phyloP scores from a whole-genome alignment of 2,329 filamentous ascomycete species.

The Fusarium sp. region DNA sequence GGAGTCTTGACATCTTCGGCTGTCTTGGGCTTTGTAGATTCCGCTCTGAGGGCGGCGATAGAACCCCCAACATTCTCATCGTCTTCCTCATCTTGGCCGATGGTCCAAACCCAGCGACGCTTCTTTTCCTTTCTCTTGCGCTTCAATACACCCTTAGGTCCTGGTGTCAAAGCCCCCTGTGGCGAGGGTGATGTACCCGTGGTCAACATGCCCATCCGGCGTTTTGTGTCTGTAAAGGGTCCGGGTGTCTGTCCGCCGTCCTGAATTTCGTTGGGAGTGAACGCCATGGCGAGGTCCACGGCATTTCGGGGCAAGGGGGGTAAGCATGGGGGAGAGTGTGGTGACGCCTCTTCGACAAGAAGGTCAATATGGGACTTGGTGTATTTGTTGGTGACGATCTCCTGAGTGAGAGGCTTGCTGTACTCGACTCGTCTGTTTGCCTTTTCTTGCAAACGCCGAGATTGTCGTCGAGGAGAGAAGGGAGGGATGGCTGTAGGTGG shows the following conservation, averaged over 20 bases:
- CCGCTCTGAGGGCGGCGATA: constrained; percentile 54
- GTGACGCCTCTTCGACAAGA: constrained; percentile 68
- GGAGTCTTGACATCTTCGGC: constrained; percentile 38
- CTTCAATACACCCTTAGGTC: constrained; percentile 62
- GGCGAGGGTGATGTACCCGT: background rate
- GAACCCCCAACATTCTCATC: constrained; percentile 58
- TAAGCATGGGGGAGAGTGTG: constrained; percentile 54
- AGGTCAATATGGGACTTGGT: constrained; percentile 73
- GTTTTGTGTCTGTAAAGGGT: constrained; percentile 72
- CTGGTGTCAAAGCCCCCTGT: constrained; percentile 51
- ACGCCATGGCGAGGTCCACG: constrained; percentile 64
- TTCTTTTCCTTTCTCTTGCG: constrained; percentile 69
- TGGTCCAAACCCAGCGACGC: constrained; percentile 75
- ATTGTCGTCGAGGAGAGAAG: constrained; percentile 65
- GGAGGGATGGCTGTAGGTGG: constrained; percentile 63
- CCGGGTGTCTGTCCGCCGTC: constrained; percentile 73
- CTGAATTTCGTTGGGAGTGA: constrained; percentile 65
- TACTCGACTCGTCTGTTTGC: constrained; percentile 70
- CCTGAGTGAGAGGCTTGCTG: constrained; percentile 72
- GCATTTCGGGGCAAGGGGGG: constrained; percentile 54
- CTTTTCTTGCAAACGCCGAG: constrained; percentile 66
- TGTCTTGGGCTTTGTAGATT: constrained; percentile 41
- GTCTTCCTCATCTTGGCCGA: constrained; percentile 65
- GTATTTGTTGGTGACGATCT: constrained; percentile 73
- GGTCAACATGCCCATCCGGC: constrained; percentile 62